These are phyloP conservation scores for Xylariomycetidae sp. DNA, from an alignment of 2,329 filamentous ascomycete genomes.

Conservation along the genomic window DNA sequence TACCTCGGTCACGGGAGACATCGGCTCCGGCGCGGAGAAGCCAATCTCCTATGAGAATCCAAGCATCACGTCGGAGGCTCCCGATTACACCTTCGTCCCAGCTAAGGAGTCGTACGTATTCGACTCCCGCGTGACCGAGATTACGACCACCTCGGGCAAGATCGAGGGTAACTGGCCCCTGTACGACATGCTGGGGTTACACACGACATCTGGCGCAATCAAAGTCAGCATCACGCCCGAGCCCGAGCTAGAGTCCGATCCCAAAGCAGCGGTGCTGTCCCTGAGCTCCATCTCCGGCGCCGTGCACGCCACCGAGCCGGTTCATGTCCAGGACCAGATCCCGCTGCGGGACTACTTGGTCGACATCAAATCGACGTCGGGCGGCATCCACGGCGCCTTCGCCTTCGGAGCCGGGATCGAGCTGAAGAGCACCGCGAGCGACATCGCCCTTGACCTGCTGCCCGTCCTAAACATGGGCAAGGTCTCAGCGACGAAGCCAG, in stretches of 20 bases:
- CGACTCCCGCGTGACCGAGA: slow-evolving; percentile 36
- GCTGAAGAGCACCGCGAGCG: slow-evolving; percentile 37
- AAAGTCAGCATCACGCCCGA: slow-evolving; percentile 36
- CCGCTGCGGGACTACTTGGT: slow-evolving; percentile 45
- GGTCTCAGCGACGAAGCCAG: slow-evolving; percentile 11
- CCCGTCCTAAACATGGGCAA: slow-evolving; percentile 35
- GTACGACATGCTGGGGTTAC: slow-evolving; percentile 42
- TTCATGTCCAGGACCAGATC: slow-evolving; percentile 27
- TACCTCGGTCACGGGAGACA: slow-evolving; percentile 32
- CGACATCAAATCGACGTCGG: slow-evolving; percentile 39
- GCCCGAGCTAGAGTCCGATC: slow-evolving; percentile 27
- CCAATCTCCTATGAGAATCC: slow-evolving; percentile 15
- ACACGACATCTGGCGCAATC: slow-evolving; percentile 40
- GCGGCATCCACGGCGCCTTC: slow-evolving; percentile 35
- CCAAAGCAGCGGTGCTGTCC: slow-evolving; percentile 36
- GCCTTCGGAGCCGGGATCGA: slow-evolving; percentile 33
- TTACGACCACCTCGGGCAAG: slow-evolving; percentile 37
- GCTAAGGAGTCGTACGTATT: slow-evolving; percentile 35
- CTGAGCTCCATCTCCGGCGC: slow-evolving; percentile 39
- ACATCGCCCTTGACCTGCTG: slow-evolving; percentile 35
- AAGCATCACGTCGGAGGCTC: not conserved
- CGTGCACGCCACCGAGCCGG: slow-evolving; percentile 36
- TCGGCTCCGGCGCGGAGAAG: slow-evolving; percentile 31
- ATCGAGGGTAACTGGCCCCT: slow-evolving; percentile 48
- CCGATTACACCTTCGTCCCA: slow-evolving; percentile 19